Evolutionary conservation across 2,329 filamentous ascomycete genomes (phyloP), one percentile per base, ranked within the genome.

Genomic region (Colletotrichum sp.): DNA sequence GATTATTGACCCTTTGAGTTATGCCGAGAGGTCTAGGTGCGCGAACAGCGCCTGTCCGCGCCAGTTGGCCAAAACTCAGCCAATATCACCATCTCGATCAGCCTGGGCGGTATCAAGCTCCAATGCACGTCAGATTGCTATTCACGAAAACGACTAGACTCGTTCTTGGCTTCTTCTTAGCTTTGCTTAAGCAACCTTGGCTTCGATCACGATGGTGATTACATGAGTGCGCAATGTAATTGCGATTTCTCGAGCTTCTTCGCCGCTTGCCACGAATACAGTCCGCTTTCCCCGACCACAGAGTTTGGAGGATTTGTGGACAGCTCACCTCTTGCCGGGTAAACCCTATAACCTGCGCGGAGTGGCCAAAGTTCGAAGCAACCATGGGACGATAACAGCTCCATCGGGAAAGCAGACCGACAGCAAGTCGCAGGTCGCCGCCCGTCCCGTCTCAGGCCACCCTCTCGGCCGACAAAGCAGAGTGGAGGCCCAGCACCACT

Each of bases 341-440:
- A 59, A 60, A 68, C 73, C 71, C 44, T 21, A 63, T 36, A 30
- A 30, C 5, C 21, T 9, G 8, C 16, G n/a, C 24, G 24, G n/a
- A 71, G 44, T 72, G 69, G 57, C 59, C 64, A 64, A 64, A 28
- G 63, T 64, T 68, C 44, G 15, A 62, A 57, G 24, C n/a, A 39
- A 64, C 6, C 6, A 59, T 65, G 32, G 44, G 73, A 76, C 28
- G 73, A 67, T 36, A 21, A 26, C 57, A 64, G 49, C 73, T 60
- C 26, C 44, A 57, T 68, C 34, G 44, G 70, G 70, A 63, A 65
- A 68, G 6, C 8, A 60, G n/a, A 59, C 73, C 69, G 73, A 76
- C 28, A 9, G 15, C 16, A 44, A 24, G 64, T 73, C 15, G 59
- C 64, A 65, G 21, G 44, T 16, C 30, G 30, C 39, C 39, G 68